These are phyloP conservation scores for Fagus crenata DNA, from an alignment of 306 rosid species.

Conservation along the genomic window DNA sequence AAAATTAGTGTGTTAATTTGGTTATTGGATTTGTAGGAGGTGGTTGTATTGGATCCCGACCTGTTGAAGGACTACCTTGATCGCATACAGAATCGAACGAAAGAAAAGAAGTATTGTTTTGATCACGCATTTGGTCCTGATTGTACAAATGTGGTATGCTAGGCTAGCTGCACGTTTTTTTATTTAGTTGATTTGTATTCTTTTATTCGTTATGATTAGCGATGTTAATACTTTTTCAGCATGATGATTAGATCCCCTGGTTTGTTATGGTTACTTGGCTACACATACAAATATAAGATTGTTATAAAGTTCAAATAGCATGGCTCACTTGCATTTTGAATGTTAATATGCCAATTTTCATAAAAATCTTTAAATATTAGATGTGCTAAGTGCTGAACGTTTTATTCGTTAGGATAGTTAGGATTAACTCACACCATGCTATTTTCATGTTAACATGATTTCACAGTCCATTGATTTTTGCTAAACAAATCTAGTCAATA, in stretches of 20 bases:
- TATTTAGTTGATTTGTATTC: neutral
- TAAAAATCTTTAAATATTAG: neutral
- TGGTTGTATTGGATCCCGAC: conserved; percentile 60
- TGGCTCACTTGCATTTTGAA: neutral
- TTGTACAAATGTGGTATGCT: conserved; percentile 45
- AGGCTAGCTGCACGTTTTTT: neutral
- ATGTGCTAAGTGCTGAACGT: neutral
- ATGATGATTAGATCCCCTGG: neutral
- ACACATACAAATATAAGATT: neutral
- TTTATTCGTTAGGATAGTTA: no score
- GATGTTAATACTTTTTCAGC: neutral
- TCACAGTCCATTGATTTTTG: neutral
- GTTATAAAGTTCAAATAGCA: neutral
- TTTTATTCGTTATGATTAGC: neutral
- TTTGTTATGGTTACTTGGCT: neutral
- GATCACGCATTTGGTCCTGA: conserved; percentile 60
- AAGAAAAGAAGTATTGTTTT: conserved; percentile 55
- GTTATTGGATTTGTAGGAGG: conserved; percentile 43
- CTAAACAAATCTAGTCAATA: neutral
- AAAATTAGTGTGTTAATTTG: neutral
- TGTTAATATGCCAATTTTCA: neutral
- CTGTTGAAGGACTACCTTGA: conserved; percentile 56
- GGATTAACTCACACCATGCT: no score
- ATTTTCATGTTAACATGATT: neutral
- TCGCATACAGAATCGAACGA: conserved; percentile 61